Evolutionary conservation across 2,329 filamentous ascomycete genomes (phyloP).

Genomic region (Pestalotiopsis sp.): DNA sequence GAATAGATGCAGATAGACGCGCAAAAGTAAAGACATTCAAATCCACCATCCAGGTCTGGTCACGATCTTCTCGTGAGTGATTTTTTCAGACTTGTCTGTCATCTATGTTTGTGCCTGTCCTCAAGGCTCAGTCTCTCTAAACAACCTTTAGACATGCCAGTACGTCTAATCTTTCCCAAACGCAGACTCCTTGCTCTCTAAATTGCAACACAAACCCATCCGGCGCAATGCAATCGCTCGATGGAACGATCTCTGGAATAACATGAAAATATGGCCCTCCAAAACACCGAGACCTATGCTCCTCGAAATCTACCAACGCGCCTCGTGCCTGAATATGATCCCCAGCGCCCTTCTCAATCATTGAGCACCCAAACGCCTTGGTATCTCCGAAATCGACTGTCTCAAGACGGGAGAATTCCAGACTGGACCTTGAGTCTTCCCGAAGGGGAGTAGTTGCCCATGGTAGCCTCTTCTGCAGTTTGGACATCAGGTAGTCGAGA

Average conservation of each 20-base stretch:
- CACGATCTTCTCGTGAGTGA: too few relatives aligned
- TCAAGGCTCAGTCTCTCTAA: not conserved
- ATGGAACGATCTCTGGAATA: not conserved
- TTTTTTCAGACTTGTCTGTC: not conserved
- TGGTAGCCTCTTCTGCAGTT: not conserved
- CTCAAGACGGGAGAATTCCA: not conserved
- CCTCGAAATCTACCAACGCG: not conserved
- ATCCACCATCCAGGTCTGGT: conserved; percentile 6
- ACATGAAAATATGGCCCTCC: not conserved
- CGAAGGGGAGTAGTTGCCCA: not conserved
- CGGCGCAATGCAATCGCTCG: not conserved
- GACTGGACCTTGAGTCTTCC: not conserved
- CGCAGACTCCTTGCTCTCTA: not conserved
- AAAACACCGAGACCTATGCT: not conserved
- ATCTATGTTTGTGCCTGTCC: not conserved
- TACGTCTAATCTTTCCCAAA: not conserved
- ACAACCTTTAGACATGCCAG: not conserved
- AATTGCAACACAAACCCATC: not conserved
- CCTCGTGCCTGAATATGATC: not conserved
- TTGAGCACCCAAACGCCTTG: not conserved
- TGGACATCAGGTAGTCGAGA: not conserved
- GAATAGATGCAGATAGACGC: not conserved
- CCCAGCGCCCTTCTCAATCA: not conserved
- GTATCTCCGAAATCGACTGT: not conserved
- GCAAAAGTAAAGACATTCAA: not conserved